Base-by-base conservation (phyloP, 768 basidiomycete species). In the Psilocybe cubensis region DNA sequence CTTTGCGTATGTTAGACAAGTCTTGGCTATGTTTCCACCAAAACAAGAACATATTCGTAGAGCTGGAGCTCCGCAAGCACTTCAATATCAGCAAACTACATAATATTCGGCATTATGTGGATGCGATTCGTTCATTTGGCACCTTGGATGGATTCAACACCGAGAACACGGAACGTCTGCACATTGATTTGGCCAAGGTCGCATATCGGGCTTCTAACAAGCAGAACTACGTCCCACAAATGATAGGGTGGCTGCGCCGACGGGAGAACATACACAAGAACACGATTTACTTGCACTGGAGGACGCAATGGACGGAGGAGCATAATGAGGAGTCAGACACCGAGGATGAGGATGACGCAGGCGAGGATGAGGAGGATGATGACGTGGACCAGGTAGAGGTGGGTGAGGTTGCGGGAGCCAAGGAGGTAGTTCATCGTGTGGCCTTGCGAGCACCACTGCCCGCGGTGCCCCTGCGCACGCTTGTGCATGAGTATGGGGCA, bases 11-110 rank as follows among this genome's bases (percentile, higher is more conserved):
- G 0, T 55, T 81, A 1, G 38, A 69, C 1, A 48, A 51, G 0
- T 63, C 72, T 0, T 64, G 68, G 31, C 18, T 59, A 0, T 20
- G 27, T 2, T 78, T 77, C 43, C 74, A 79, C 38, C 23, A 56
- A 2, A 46, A 72, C 55, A 75, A 75, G 47, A 47, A 68, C 1
- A 50, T 70, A 4, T 78, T 76, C 47, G 23, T 66, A 1, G 62
- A 69, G 0, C 53, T 70, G 3, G 68, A 54, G 2, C 60, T 68
- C 9, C 68, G 67, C 0, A 33, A 65, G 4, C 65, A 77, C 43
- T 76, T 79, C 64, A 74, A 77, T 52, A 73, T 79, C 35, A 72
- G 70, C 20, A 79, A 79, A 60, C 17, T 77, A 1, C 76, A 77
- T 49, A 61, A 61, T 8, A 55, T 75, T 1, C 14, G 44, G 7